These are phyloP conservation scores for Erythrophleum fordii DNA, from an alignment of 306 rosid species.

Conservation along the genomic window DNA sequence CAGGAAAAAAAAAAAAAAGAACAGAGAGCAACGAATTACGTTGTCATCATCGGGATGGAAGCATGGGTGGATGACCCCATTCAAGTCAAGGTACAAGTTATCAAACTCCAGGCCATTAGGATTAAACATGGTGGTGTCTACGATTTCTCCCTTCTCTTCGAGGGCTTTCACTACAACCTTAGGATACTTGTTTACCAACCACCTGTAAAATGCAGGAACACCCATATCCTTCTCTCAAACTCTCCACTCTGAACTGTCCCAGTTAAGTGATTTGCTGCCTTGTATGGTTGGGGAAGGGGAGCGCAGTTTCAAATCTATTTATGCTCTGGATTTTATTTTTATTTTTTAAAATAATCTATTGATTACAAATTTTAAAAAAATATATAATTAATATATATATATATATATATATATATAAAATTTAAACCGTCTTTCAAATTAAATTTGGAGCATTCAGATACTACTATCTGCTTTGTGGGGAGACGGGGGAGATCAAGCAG, in stretches of 20 bases:
- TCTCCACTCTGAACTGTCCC: no score
- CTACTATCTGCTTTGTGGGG: no score
- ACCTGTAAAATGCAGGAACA: slow-evolving; percentile 57
- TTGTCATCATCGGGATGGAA: slow-evolving; percentile 48
- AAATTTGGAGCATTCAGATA: no score
- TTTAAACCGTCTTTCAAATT: no score
- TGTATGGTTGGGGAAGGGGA: no score
- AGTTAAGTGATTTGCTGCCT: not conserved
- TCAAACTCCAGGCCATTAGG: slow-evolving; percentile 47
- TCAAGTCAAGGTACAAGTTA: slow-evolving; percentile 67
- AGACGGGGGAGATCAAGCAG: no score
- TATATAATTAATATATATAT: no score
- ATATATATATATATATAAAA: no score
- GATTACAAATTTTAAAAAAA: no score
- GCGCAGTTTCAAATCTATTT: no score
- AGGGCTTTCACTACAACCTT: slow-evolving; percentile 25
- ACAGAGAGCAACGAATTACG: slow-evolving; percentile 25
- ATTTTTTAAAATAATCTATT: no score
- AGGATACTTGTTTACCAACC: slow-evolving; percentile 53
- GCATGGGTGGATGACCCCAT: slow-evolving; percentile 62
- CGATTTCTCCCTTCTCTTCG: slow-evolving; percentile 1
- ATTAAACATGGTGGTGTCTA: slow-evolving; percentile 32
- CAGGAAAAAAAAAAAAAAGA: not conserved
- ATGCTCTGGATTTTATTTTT: no score
- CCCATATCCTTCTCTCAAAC: slow-evolving; percentile 49